Conservation (phyloP, 306 rosid genomes). For the Trifolium dubium region DNA sequence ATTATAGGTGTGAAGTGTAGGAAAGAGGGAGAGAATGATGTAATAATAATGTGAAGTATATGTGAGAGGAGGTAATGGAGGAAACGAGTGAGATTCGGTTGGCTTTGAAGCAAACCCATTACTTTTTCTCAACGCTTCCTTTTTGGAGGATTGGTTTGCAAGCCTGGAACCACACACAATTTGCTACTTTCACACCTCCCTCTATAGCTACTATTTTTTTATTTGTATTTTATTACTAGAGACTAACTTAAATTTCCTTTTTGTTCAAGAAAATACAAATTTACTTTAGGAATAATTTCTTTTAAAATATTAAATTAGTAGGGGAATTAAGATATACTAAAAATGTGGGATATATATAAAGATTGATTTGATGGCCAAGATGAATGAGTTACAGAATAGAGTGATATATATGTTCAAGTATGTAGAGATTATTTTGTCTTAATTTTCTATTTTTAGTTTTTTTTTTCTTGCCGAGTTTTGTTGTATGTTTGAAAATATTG, state of each 20-base stretch:
- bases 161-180: slow-evolving; percentile 82
- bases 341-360: too few relatives aligned
- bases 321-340: too few relatives aligned
- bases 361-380: neutral
- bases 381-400: too few relatives aligned
- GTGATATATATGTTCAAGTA: too few relatives aligned
- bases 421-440: too few relatives aligned
- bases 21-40: slow-evolving; percentile 7
- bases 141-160: slow-evolving; percentile 84
- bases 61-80: slow-evolving; percentile 72
- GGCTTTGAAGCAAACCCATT: slow-evolving; percentile 97
- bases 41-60: slow-evolving; percentile 43
- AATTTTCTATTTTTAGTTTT: too few relatives aligned
- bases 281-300: neutral
- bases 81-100: slow-evolving; percentile 96
- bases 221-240: neutral
- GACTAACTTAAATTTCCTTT: neutral
- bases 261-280: neutral
- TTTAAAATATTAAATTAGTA: neutral
- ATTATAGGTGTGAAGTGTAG: slow-evolving; percentile 7
- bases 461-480: too few relatives aligned
- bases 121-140: slow-evolving; percentile 88
- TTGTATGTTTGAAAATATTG: too few relatives aligned
- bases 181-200: slow-evolving; percentile 42
- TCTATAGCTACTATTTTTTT: too few relatives aligned